Percentiles rank a stretch among this genome's conserved stretches.
These are phyloP conservation scores for Huntiella decipiens DNA, from an alignment of 2,329 filamentous ascomycete genomes.

Conservation along the genomic window DNA sequence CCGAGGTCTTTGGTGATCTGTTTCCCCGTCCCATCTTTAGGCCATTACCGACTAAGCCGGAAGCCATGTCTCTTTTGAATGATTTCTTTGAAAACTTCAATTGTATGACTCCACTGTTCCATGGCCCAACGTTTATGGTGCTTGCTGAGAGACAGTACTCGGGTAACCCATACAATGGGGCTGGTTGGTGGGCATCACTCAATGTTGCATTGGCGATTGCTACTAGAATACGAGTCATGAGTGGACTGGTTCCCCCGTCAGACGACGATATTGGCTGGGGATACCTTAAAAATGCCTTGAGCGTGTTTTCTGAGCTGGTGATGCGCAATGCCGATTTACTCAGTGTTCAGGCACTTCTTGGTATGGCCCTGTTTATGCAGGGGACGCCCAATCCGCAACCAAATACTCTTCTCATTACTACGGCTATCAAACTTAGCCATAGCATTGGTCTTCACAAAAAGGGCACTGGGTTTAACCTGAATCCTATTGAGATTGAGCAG, in stretches of 20 bases:
- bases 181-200: slow-evolving; percentile 95
- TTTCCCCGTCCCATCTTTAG: slow-evolving; percentile 74
- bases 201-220: slow-evolving; percentile 90
- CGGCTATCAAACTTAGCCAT: slow-evolving; percentile 76
- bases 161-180: slow-evolving; percentile 76
- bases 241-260: slow-evolving; percentile 72
- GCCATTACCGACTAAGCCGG: slow-evolving; percentile 64
- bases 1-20: slow-evolving; percentile 87
- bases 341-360: slow-evolving; percentile 82
- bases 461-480: slow-evolving; percentile 81
- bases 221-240: slow-evolving; percentile 84
- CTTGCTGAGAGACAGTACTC: slow-evolving; percentile 89
- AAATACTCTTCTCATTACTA: slow-evolving; percentile 74
- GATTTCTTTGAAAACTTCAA: slow-evolving; percentile 99
- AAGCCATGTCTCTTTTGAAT: slow-evolving; percentile 69
- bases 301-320: slow-evolving; percentile 75
- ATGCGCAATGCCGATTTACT: slow-evolving; percentile 92
- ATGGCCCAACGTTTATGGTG: slow-evolving; percentile 97
- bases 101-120: slow-evolving; percentile 93
- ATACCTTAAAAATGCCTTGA: slow-evolving; percentile 92
- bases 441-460: slow-evolving; percentile 91
- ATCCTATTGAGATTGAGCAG: slow-evolving; percentile 86
- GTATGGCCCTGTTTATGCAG: slow-evolving; percentile 87
- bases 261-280: slow-evolving; percentile 92
- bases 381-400: slow-evolving; percentile 94